A percentile compares a stretch with the other conserved stretches of the same genome.
Evolutionary conservation across 768 basidiomycete species (phyloP).

Genomic region (Pleurotus ostreatus): DNA sequence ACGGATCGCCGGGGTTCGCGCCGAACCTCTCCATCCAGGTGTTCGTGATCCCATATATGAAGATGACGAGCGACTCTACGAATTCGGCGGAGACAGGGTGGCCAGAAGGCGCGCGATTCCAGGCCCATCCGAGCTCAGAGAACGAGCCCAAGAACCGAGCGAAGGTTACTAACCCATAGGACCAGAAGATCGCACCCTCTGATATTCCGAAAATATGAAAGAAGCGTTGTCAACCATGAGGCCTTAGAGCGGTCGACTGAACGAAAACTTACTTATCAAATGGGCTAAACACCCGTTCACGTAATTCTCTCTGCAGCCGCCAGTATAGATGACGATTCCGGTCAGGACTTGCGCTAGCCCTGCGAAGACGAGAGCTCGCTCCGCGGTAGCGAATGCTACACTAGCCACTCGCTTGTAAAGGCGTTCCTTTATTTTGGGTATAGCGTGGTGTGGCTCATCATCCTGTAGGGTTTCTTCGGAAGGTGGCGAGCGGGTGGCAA

Average conservation of each 20-base stretch:
- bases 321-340: conserved; percentile 81
- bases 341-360: conserved; percentile 63
- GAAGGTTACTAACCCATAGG: conserved; percentile 84
- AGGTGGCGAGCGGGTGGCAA: conserved; percentile 43
- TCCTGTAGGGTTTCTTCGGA: conserved; percentile 61
- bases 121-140: conserved; percentile 89
- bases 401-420: conserved; percentile 37
- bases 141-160: conserved; percentile 93
- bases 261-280: conserved; percentile 63
- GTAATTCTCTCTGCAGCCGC: conserved; percentile 77
- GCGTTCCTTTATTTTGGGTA: conserved; percentile 11
- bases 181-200: conserved; percentile 94
- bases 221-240: background rate
- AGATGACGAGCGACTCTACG: conserved; percentile 76
- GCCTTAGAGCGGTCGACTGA: conserved; percentile 1
- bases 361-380: conserved; percentile 65
- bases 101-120: conserved; percentile 68
- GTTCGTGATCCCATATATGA: conserved; percentile 85
- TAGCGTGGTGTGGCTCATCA: conserved; percentile 18
- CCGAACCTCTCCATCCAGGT: conserved; percentile 98
- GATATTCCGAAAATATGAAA: conserved; percentile 11
- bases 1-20: conserved; percentile 74
- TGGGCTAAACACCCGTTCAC: conserved; percentile 86
- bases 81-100: conserved; percentile 65
- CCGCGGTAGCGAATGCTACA: conserved; percentile 47